These are phyloP conservation scores for Entoloma clypeatum DNA, from an alignment of 1,284 basidiomycete species.

Conservation along the genomic window DNA sequence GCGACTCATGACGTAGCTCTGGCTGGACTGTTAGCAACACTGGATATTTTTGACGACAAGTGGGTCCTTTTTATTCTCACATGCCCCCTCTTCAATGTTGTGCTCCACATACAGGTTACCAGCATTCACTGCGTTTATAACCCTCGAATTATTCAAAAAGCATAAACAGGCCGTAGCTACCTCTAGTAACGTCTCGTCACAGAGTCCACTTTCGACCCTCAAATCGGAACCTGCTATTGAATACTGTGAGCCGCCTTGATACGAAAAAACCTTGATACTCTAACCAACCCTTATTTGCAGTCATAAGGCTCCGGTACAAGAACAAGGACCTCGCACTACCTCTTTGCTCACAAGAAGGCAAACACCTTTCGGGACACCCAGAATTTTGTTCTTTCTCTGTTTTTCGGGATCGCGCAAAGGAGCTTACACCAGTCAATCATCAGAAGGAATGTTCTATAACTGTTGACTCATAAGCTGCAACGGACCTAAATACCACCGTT, in stretches of 20 bases:
- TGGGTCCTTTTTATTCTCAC: conserved; percentile 9
- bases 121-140: conserved; percentile 67
- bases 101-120: conserved; percentile 55
- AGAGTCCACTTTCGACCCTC: conserved; percentile 34
- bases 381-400: conserved; percentile 75
- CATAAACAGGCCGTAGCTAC: conserved; percentile 5
- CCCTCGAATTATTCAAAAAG: conserved; percentile 68
- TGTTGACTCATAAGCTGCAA: no score
- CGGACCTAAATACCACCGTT: no score
- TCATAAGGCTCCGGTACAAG: conserved; percentile 75
- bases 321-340: conserved; percentile 66
- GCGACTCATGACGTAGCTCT: conserved; percentile 77
- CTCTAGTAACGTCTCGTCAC: conserved; percentile 28
- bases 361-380: conserved; percentile 68
- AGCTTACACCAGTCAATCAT: conserved; percentile 65
- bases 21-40: conserved; percentile 61
- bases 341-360: conserved; percentile 60
- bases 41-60: conserved; percentile 76
- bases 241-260: conserved; percentile 38
- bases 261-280: conserved; percentile 4
- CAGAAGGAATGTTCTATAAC: conserved; percentile 64
- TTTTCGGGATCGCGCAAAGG: conserved; percentile 58
- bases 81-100: neutral
- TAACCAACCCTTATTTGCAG: conserved; percentile 31
- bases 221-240: conserved; percentile 29